Evolutionary conservation across 768 basidiomycete species (phyloP).

Genomic region (Rhizopogon vulgaris): DNA sequence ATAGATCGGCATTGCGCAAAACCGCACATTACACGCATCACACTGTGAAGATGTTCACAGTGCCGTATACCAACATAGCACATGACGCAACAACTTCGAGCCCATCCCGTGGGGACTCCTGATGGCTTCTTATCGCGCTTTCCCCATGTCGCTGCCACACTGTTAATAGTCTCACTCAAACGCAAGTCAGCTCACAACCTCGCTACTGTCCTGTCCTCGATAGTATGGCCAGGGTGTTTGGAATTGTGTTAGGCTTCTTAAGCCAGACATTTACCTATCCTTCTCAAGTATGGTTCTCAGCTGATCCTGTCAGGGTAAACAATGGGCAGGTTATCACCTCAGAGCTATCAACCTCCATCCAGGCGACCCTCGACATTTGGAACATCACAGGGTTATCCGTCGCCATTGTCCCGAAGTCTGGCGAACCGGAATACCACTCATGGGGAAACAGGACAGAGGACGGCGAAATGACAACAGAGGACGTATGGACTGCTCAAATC

Average conservation of each 20-base stretch:
- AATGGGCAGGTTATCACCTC: constrained; percentile 10
- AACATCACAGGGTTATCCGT: constrained; percentile 27
- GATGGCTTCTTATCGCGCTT: neutral
- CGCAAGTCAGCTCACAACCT: neutral
- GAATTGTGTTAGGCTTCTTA: neutral
- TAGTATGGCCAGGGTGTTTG: neutral
- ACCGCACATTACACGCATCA: too few species aligned
- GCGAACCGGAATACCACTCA: constrained; percentile 21
- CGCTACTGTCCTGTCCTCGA: too few species aligned
- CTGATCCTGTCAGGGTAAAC: neutral
- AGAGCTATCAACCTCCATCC: constrained; percentile 14
- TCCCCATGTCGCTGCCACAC: neutral
- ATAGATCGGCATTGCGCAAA: too few species aligned
- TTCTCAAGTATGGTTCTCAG: neutral
- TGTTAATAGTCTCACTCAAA: neutral
- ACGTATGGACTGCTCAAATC: constrained; percentile 20
- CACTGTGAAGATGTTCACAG: too few species aligned
- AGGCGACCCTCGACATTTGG: constrained; percentile 11
- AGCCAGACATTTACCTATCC: neutral
- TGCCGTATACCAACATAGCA: too few species aligned
- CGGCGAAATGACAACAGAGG: constrained; percentile 23
- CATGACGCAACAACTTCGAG: neutral
- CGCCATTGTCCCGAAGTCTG: constrained; percentile 19
- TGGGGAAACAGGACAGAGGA: constrained; percentile 33
- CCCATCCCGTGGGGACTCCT: neutral